Percentiles rank a stretch among this genome's conserved stretches.
phyloP scores from a whole-genome alignment of 192 early-diverging fungal genomes.

The Coemansia sp. region DNA sequence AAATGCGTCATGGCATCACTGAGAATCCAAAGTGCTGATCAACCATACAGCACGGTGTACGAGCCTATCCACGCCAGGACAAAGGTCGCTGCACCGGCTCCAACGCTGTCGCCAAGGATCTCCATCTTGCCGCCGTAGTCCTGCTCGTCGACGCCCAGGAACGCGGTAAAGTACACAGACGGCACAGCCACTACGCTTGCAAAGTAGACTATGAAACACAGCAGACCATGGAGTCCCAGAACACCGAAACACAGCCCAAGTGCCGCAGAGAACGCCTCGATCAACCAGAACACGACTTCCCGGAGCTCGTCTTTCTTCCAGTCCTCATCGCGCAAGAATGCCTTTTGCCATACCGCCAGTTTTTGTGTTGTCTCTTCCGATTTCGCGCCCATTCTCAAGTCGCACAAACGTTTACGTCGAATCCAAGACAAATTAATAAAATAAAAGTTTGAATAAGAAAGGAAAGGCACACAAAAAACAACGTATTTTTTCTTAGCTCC shows the following conservation, averaged over 20 bases:
- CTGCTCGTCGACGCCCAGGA: conserved; percentile 44
- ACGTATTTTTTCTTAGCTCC: too few relatives aligned
- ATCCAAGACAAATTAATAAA: background rate
- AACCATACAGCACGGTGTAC: conserved; percentile 27
- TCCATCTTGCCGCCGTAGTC: conserved; percentile 57
- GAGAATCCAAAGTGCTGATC: background rate
- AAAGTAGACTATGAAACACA: conserved; percentile 33
- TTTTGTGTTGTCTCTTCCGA: conserved; percentile 3
- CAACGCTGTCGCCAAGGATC: conserved; percentile 47
- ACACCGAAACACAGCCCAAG: conserved; percentile 35
- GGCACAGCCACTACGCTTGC: conserved; percentile 30
- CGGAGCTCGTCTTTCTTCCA: conserved; percentile 55
- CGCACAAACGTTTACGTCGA: background rate
- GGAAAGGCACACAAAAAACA: conserved; percentile 1
- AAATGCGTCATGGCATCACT: too few relatives aligned
- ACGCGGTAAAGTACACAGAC: conserved; percentile 40
- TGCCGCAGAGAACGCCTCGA: conserved; percentile 26
- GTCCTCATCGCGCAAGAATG: conserved; percentile 42
- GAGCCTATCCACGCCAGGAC: conserved; percentile 39
- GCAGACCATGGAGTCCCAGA: conserved; percentile 31
- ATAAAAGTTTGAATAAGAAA: background rate
- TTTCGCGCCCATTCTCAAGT: conserved; percentile 9
- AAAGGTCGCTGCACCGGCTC: conserved; percentile 40
- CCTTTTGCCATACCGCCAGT: conserved; percentile 40
- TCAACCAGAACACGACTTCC: conserved; percentile 42